These are phyloP conservation scores for Fragilaria radians DNA, from an alignment of 108 stramenopile genomes.

Conservation along the genomic window DNA sequence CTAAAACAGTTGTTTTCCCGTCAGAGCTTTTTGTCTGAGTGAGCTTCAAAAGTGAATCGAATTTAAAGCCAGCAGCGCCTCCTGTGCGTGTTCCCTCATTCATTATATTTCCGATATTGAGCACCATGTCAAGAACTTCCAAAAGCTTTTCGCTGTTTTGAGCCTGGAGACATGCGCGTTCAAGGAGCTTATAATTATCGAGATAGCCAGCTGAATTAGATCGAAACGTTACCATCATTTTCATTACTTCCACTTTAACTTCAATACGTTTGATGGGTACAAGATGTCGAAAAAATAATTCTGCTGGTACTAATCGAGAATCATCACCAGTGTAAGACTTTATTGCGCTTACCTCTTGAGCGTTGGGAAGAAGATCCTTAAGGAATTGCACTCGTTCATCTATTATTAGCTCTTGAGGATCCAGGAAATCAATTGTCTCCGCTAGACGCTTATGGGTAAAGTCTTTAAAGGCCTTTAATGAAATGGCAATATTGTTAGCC, in stretches of 20 bases:
- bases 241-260: slow-evolving; percentile 68
- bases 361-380: slow-evolving; percentile 63
- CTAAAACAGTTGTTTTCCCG: slow-evolving; percentile 90
- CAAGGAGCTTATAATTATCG: slow-evolving; percentile 52
- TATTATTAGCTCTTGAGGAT: slow-evolving; percentile 58
- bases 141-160: slow-evolving; percentile 71
- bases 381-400: slow-evolving; percentile 79
- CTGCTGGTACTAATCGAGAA: slow-evolving; percentile 62
- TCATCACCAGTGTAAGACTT: slow-evolving; percentile 56
- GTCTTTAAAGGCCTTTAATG: slow-evolving; percentile 78
- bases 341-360: slow-evolving; percentile 58
- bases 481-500: slow-evolving; percentile 80
- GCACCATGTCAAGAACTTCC: slow-evolving; percentile 76
- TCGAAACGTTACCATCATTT: slow-evolving; percentile 66
- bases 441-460: slow-evolving; percentile 59
- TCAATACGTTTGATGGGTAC: slow-evolving; percentile 63
- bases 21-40: slow-evolving; percentile 91
- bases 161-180: slow-evolving; percentile 68
- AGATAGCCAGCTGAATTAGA: slow-evolving; percentile 41
- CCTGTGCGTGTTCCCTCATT: slow-evolving; percentile 83
- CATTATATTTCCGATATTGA: slow-evolving; percentile 89
- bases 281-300: slow-evolving; percentile 71
- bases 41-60: slow-evolving; percentile 87
- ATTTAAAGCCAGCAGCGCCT: slow-evolving; percentile 85
- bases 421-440: slow-evolving; percentile 64